Conservation (phyloP, 2,329 filamentous ascomycete species). For the Ilyonectria robusta region DNA sequence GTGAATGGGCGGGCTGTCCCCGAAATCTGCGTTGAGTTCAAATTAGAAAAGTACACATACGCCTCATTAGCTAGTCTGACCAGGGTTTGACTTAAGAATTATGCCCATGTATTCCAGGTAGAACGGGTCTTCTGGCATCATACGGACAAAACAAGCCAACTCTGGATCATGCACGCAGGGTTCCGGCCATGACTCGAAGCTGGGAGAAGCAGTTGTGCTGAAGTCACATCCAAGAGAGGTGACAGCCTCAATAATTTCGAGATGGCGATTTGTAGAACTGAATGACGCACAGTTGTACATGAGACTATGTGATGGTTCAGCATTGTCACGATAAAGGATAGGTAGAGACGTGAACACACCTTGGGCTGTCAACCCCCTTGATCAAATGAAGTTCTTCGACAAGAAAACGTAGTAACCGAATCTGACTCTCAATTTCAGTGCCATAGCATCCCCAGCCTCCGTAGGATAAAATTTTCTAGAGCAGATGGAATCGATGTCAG, state of each 20-base stretch:
- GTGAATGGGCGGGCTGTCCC: conserved; percentile 5
- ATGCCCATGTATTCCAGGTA: not conserved
- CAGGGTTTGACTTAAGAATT: not conserved
- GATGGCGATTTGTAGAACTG: not conserved
- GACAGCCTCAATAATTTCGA: not conserved
- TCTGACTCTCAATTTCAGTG: not conserved
- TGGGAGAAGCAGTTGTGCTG: not conserved
- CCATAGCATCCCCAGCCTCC: not conserved
- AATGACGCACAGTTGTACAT: conserved; percentile 7
- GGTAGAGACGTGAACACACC: not conserved
- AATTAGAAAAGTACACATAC: not conserved
- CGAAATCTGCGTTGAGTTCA: not conserved
- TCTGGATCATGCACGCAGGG: not conserved
- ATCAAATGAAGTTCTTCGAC: conserved; percentile 2
- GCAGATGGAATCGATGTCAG: not conserved
- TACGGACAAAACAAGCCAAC: no score
- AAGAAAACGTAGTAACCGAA: not conserved
- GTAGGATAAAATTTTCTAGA: not conserved
- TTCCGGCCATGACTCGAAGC: conserved; percentile 5
- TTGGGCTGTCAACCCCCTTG: not conserved
- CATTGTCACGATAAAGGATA: not conserved
- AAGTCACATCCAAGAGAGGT: conserved; percentile 6
- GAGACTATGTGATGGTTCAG: not conserved
- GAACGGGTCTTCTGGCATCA: not conserved
- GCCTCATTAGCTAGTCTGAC: not conserved